Conservation (phyloP, 2,329 filamentous ascomycete species). For the Didymellaceae sp. region DNA sequence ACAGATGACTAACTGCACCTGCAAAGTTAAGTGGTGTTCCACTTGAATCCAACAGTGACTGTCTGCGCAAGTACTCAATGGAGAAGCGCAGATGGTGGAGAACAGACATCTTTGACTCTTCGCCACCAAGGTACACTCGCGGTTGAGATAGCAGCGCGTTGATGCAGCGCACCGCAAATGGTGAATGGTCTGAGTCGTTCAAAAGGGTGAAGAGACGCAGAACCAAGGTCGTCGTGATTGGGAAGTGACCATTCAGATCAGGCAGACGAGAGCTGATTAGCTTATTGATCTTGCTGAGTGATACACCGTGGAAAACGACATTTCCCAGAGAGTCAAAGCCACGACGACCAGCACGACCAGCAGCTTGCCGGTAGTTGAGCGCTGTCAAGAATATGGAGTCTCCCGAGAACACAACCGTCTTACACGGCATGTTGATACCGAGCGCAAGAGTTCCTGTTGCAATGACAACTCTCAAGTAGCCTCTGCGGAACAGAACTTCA, state of each 20-base stretch:
- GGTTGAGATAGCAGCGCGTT: constrained; percentile 73
- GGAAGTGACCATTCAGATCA: constrained; percentile 78
- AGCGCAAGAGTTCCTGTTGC: constrained; percentile 78
- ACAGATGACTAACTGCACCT: constrained; percentile 72
- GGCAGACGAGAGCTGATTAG: constrained; percentile 76
- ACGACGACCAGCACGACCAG: constrained; percentile 78
- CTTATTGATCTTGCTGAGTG: constrained; percentile 66
- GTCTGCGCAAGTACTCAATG: constrained; percentile 76
- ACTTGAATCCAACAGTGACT: constrained; percentile 66
- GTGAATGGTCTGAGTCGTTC: constrained; percentile 67
- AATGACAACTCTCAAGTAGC: constrained; percentile 72
- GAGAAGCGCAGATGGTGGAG: constrained; percentile 81
- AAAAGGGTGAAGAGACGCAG: constrained; percentile 72
- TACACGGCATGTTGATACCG: constrained; percentile 76
- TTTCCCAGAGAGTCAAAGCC: constrained; percentile 83
- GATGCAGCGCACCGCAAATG: constrained; percentile 67
- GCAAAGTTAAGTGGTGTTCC: constrained; percentile 76
- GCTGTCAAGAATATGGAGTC: constrained; percentile 76
- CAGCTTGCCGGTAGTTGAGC: constrained; percentile 77
- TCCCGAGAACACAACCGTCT: constrained; percentile 78
- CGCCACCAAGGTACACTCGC: constrained; percentile 72
- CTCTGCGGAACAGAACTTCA: constrained; percentile 76
- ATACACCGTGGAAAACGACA: constrained; percentile 76
- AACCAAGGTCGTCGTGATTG: constrained; percentile 75
- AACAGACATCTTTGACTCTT: constrained; percentile 70